A percentile compares a stretch with the other conserved stretches of the same genome.
Evolutionary conservation across 768 basidiomycete genomes (phyloP).

Genomic region (Rhizopogon rudus): DNA sequence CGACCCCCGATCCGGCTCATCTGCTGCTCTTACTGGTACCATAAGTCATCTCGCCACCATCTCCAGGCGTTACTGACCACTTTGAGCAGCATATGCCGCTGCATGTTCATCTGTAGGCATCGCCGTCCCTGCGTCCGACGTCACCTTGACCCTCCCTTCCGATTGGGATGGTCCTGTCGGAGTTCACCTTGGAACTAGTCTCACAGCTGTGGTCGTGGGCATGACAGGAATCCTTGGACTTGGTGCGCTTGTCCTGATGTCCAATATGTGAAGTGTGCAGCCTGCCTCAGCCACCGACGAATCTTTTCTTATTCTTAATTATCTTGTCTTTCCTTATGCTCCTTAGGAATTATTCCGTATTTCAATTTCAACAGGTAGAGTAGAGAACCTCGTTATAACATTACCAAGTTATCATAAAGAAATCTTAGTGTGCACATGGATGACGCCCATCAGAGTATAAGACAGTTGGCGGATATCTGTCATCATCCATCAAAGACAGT

Average conservation of each 20-base stretch:
- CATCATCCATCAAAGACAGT: no score
- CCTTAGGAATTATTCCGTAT: no score
- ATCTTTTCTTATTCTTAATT: not conserved
- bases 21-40: constrained; percentile 52
- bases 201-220: constrained; percentile 40
- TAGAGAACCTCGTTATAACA: no score
- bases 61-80: constrained; percentile 5
- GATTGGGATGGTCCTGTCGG: constrained; percentile 61
- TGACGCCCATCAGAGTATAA: no score
- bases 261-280: constrained; percentile 36
- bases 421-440: no score
- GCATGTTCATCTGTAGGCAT: constrained; percentile 39
- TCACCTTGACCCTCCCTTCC: constrained; percentile 40
- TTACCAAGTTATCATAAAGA: no score
- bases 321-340: no score
- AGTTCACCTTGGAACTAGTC: constrained; percentile 38
- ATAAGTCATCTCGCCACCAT: not conserved
- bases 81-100: constrained; percentile 45
- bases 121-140: constrained; percentile 33
- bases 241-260: constrained; percentile 46
- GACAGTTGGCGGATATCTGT: no score
- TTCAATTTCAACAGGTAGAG: no score
- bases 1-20: constrained; percentile 56
- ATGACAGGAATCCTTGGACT: constrained; percentile 43
- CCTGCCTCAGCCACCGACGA: not conserved